Evolutionary conservation across 352 stramenopile genomes (phyloP), one percentile per base, ranked within the genome.

Genomic region (Elongisporangium prolatum): DNA sequence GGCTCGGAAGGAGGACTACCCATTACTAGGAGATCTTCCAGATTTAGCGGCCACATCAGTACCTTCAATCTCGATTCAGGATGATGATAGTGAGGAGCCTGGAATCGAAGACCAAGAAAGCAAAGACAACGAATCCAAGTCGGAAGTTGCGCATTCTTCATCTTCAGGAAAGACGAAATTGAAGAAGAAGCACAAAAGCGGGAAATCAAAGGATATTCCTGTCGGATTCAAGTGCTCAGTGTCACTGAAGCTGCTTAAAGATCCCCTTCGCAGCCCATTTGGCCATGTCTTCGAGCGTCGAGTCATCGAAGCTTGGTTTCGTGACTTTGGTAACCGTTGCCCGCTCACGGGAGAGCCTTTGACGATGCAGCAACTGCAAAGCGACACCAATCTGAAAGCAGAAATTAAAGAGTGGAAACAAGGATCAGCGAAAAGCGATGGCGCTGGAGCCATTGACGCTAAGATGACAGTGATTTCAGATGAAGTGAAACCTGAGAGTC

Each of bases 1-100:
- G 21, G 88, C 79, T 10, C 77, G 83, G 16, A 93, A 93, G 64
- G 85, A 94, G 63, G 81, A 94, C 34, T 94, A 91, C 53, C 72
- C 76, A 25, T 58, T 94, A 9, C 69, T 94, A 2, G 85, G 85
- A 2, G 85, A 94, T 55, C 67, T 94, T 38, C 85, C 85, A 8
- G 77, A 63, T 21, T 50, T 91, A 3, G 69, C 85, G n/a, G 64
- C 64, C 14, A 61, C 57, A 6, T 22, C 60, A 0, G 52, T 64
- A 11, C 77, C 65, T 5, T 49, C 60, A 7, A 92, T 86, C 44
- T 76, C 64, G 17, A 91, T 90, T 61, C 72, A 85, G 65, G 77
- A 91, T 37, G 73, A 38, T 7, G 60, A 75, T 28, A 21, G 40
- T 1, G 56, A 72, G 14, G 60, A 72, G 54, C 56, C 28, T 37